Evolutionary conservation across 192 early-diverging fungal genomes (phyloP).

Genomic region (Physocladia obscura): DNA sequence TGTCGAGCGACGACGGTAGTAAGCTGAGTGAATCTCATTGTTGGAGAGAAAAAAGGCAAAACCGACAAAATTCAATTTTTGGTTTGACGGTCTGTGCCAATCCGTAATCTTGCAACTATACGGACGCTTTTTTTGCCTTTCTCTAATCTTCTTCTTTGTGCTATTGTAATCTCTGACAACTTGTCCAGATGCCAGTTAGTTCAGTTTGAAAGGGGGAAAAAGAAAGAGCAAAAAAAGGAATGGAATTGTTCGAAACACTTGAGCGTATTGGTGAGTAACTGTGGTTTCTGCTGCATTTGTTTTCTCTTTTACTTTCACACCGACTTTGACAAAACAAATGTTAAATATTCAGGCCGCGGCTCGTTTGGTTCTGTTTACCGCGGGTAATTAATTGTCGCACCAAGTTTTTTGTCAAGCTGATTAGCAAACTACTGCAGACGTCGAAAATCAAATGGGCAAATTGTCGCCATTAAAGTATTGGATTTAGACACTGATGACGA

Average conservation of each 20-base stretch:
- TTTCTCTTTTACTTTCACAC: neutral
- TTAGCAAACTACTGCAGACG: conserved; percentile 43
- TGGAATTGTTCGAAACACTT: conserved; percentile 31
- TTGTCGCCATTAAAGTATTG: conserved; percentile 96
- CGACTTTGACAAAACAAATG: neutral
- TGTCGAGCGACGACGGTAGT: conserved; percentile 10
- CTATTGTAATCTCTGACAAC: conserved; percentile 79
- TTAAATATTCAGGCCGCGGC: conserved; percentile 50
- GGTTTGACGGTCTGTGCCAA: too few relatives aligned
- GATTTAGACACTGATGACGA: conserved; percentile 96
- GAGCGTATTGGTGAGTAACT: conserved; percentile 41
- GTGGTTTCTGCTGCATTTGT: neutral
- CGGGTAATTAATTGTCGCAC: conserved; percentile 31
- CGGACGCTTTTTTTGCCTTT: too few relatives aligned
- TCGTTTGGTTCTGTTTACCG: conserved; percentile 60
- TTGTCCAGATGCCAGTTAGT: conserved; percentile 76
- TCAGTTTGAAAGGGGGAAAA: conserved; percentile 81
- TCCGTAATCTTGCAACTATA: too few relatives aligned
- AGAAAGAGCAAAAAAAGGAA: too few relatives aligned
- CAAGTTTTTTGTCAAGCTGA: neutral
- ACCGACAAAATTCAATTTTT: neutral
- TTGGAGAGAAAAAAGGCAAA: neutral
- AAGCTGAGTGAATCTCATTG: neutral
- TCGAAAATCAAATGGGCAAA: conserved; percentile 71
- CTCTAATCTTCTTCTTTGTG: too few relatives aligned